Base-by-base conservation (phyloP, 2,329 filamentous ascomycete genomes). In the Cytospora piceae region DNA sequence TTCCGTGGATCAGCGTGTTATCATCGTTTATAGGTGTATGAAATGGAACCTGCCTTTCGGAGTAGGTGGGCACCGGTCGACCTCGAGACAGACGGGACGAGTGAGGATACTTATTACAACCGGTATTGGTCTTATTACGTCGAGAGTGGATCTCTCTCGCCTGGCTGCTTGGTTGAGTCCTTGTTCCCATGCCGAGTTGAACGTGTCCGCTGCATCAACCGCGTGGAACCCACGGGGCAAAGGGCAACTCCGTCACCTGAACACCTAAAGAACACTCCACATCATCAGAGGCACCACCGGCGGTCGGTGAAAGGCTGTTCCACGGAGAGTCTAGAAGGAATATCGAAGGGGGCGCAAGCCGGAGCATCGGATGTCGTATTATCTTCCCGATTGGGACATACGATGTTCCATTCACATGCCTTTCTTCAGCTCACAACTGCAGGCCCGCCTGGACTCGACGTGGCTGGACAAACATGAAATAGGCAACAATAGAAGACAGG, bases 291-390 rank as follows among this genome's bases (percentile, higher is more conserved):
- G n/a, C 37, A 58, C 34, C 55, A 39, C 22, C 32, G 55, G 55
- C 55, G 55, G 22, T 24, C 32, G 42, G n/a, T 27, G 34, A 8
- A 42, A 20, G 29, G 39, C 54, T 15, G 31, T 22, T 32, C 17
- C 31, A 34, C 46, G 7, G n/a, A 24, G 24, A 5, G 17, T 9
- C 20, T 49, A 14, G 4, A 9, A 24, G n/a, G 34, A 24, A 17
- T 17, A 6, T 39, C 8, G 17, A 42, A 58, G 20, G 27, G 15
- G 14, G 15, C 20, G 17, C 17, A 61, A 11, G 59, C 54, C 62
- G 62, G 62, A 24, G 34, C n/a, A 49, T 64, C 62, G 62, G 62
- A 54, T 58, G 56, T 64, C 62, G 62, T 51, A 53, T 59, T 34
- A 27, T 29, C 58, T 59, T 42, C 55, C 55, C 11, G 15, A 59